phyloP scores from a whole-genome alignment of 139 green algal genomes.

The Chlorella sp. region DNA sequence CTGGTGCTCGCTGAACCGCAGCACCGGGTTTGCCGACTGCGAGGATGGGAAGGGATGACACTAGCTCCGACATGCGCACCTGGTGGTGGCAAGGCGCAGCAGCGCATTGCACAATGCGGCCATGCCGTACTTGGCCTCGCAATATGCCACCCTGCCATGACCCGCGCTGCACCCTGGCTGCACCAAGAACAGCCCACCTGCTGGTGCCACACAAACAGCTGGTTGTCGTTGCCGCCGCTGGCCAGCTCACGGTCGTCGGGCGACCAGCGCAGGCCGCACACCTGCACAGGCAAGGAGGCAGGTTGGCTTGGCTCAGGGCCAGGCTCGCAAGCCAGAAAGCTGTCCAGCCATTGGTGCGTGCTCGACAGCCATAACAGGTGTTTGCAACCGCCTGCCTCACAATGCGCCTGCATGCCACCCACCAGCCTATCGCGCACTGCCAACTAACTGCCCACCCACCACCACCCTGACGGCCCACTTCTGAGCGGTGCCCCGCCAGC shows the following conservation, averaged over 20 bases:
- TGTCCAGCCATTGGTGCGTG: no score
- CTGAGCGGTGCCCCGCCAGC: constrained; percentile 83
- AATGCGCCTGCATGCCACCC: not conserved
- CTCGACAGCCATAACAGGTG: no score
- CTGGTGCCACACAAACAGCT: constrained; percentile 76
- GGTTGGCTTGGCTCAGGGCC: no score
- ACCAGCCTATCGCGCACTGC: no score
- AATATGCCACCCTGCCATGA: constrained; percentile 96
- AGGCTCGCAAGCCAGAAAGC: not conserved
- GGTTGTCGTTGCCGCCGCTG: constrained; percentile 89
- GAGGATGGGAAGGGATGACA: no score
- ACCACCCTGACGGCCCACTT: constrained; percentile 59
- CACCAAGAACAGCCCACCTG: constrained; percentile 52
- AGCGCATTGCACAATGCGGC: no score
- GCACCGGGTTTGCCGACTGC: constrained; percentile 50
- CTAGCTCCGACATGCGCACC: no score
- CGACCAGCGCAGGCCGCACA: constrained; percentile 87
- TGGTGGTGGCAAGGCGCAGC: no score
- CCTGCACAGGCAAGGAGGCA: constrained; percentile 53
- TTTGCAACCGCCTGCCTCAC: no score
- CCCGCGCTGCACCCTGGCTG: constrained; percentile 90
- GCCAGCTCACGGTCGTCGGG: constrained; percentile 85
- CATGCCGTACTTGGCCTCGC: no score
- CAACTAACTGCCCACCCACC: not conserved
- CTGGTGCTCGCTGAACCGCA: constrained; percentile 76